Evolutionary conservation across 345 rosid species (phyloP).

Genomic region (Bruguiera parviflora): DNA sequence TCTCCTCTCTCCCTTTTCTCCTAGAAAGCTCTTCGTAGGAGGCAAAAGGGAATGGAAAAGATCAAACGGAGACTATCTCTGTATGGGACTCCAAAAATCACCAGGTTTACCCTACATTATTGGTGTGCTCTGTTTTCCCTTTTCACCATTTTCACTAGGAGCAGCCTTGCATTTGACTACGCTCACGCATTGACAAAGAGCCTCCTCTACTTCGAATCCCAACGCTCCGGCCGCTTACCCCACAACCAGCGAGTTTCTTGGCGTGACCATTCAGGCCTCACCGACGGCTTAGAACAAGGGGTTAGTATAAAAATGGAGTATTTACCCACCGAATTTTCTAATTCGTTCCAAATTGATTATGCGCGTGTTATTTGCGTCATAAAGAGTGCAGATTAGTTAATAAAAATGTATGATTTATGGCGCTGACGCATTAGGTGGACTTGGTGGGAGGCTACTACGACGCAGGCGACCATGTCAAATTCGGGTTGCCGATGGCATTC

Average conservation of each 20-base stretch:
- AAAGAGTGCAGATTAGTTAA: neutral
- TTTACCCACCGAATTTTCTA: too few species aligned
- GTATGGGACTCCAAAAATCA: neutral
- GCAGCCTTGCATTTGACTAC: constrained; percentile 13
- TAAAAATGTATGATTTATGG: neutral
- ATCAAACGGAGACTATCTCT: neutral
- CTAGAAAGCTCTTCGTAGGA: constrained; percentile 14
- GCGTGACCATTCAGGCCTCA: constrained; percentile 36
- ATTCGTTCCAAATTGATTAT: neutral
- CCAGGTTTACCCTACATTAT: constrained; percentile 5
- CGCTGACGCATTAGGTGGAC: constrained; percentile 17
- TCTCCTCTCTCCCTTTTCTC: constrained; percentile 10
- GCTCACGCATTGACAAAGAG: constrained; percentile 28
- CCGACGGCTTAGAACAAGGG: constrained; percentile 34
- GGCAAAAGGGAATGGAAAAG: constrained; percentile 16
- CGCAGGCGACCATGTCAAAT: constrained; percentile 36
- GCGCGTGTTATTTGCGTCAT: neutral
- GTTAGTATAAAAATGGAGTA: neutral
- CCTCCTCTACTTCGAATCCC: constrained; percentile 35
- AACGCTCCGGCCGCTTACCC: constrained; percentile 36
- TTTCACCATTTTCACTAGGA: constrained; percentile 7
- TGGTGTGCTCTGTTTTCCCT: constrained; percentile 15
- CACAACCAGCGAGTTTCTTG: constrained; percentile 29
- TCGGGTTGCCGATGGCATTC: constrained; percentile 31
- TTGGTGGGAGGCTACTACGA: constrained; percentile 35